Conservation (phyloP, 75 land plant species). For the Pinus tabuliformis region DNA sequence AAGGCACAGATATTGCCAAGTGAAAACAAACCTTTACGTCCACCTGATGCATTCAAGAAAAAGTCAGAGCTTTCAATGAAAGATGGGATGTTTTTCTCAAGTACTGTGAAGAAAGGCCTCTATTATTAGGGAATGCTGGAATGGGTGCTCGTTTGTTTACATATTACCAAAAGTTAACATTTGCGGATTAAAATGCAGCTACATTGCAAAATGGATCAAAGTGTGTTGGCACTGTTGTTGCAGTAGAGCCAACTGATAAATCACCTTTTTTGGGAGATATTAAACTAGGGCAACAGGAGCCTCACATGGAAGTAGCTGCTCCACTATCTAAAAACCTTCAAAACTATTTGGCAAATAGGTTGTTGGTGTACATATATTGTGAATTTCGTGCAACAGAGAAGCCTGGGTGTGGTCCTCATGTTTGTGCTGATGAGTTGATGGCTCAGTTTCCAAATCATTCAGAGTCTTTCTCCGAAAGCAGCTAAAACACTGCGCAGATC, state of each 20-base stretch:
- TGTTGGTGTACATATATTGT: conserved; percentile 79
- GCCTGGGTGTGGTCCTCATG: conserved; percentile 57
- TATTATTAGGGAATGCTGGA: conserved; percentile 85
- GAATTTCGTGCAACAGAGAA: conserved; percentile 82
- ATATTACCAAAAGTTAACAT: conserved; percentile 74
- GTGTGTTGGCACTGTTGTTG: conserved; percentile 52
- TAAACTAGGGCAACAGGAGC: conserved; percentile 69
- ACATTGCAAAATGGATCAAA: conserved; percentile 48
- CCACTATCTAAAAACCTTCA: conserved; percentile 79
- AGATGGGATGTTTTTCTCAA: conserved; percentile 92
- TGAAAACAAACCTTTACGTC: conserved; percentile 85
- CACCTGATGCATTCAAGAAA: conserved; percentile 97
- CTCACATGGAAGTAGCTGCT: conserved; percentile 94
- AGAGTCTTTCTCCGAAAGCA: conserved; percentile 77
- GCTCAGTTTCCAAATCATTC: conserved; percentile 70
- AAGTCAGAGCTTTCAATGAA: conserved; percentile 98
- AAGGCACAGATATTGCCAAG: conserved; percentile 92
- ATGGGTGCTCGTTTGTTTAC: conserved; percentile 97
- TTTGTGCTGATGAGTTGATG: conserved; percentile 76
- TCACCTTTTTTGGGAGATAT: conserved; percentile 97
- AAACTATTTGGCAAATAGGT: conserved; percentile 66
- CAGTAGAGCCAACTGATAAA: conserved; percentile 90
- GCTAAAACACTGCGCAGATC: conserved; percentile 87
- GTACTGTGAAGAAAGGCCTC: conserved; percentile 97
- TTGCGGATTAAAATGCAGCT: conserved; percentile 76